A percentile compares a stretch with the other conserved stretches of the same genome.
These are phyloP conservation scores for Pulveroboletus sp. DNA, from an alignment of 768 basidiomycete species.

Conservation along the genomic window DNA sequence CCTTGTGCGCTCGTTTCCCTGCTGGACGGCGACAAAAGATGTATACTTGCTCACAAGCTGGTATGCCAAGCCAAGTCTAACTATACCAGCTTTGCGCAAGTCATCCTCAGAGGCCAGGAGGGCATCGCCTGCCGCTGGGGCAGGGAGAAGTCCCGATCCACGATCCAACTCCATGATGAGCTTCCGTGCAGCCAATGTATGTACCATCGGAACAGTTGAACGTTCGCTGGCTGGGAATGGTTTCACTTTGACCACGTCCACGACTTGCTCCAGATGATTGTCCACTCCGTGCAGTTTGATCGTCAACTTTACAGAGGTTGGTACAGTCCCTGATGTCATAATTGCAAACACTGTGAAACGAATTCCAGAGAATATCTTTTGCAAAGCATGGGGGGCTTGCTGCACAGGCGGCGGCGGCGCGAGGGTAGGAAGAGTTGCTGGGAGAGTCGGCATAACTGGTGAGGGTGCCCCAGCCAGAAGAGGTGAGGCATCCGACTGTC, in stretches of 20 bases:
- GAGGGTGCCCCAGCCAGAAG: neutral
- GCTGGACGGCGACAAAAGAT: conserved; percentile 53
- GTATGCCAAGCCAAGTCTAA: conserved; percentile 49
- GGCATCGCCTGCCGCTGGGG: conserved; percentile 22
- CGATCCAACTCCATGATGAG: conserved; percentile 52
- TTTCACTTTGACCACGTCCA: conserved; percentile 25
- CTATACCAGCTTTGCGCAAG: conserved; percentile 41
- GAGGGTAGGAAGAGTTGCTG: conserved; percentile 19
- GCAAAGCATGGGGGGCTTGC: conserved; percentile 33
- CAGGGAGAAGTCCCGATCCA: conserved; percentile 31
- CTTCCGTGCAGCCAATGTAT: conserved; percentile 50
- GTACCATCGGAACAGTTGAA: conserved; percentile 37
- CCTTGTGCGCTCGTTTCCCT: conserved; percentile 22
- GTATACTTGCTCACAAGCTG: conserved; percentile 51
- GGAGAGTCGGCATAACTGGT: conserved; percentile 17
- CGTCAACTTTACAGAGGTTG: conserved; percentile 24
- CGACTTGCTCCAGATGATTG: conserved; percentile 11
- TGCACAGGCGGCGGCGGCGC: conserved; percentile 33
- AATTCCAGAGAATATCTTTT: conserved; percentile 31
- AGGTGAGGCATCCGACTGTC: conserved; percentile 10
- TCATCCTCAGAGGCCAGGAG: conserved; percentile 30
- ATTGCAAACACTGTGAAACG: conserved; percentile 36
- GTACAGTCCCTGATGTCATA: conserved; percentile 19
- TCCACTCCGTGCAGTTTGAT: conserved; percentile 27
- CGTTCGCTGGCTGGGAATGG: conserved; percentile 18